Evolutionary conservation across 2,329 filamentous ascomycete genomes (phyloP).

Genomic region (Colletotrichum tanaceti): DNA sequence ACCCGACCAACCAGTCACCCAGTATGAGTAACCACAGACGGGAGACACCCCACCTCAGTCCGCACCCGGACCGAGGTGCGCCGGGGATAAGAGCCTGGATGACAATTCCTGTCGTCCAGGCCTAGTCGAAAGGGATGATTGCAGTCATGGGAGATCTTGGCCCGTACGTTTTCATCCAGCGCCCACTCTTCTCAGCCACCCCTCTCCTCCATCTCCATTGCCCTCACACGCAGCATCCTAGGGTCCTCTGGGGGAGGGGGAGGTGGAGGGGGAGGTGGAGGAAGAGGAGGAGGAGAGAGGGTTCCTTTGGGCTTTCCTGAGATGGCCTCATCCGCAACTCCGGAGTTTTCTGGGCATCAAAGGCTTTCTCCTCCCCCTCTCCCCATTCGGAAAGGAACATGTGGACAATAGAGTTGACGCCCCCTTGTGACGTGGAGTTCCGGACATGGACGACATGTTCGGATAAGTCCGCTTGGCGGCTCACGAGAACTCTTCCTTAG

Average conservation of each 20-base stretch:
- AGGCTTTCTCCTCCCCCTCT: too few relatives aligned
- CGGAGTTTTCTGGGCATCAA: background rate
- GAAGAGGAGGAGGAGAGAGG: too few relatives aligned
- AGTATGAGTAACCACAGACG: too few relatives aligned
- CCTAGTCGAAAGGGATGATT: too few relatives aligned
- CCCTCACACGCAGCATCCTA: too few relatives aligned
- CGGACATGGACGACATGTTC: slow-evolving; percentile 33
- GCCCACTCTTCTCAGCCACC: background rate
- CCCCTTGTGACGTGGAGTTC: slow-evolving; percentile 20
- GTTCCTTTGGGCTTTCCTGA: slow-evolving; percentile 10
- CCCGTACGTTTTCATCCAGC: slow-evolving; percentile 5
- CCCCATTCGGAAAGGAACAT: background rate
- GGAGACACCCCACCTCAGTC: background rate
- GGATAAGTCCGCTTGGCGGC: slow-evolving; percentile 10
- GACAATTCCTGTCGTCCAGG: too few relatives aligned
- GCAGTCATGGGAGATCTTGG: slow-evolving; percentile 10
- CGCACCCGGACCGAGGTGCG: slow-evolving; percentile 30
- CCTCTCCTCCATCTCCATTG: background rate
- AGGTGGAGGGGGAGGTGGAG: too few relatives aligned
- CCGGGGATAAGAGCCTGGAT: background rate
- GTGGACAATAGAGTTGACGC: slow-evolving; percentile 33
- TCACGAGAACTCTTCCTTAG: background rate
- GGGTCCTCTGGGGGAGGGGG: too few relatives aligned
- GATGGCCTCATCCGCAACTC: background rate
- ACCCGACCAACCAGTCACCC: slow-evolving; percentile 9